Conservation (phyloP, 306 rosid genomes). For the Quercus engelmannii region DNA sequence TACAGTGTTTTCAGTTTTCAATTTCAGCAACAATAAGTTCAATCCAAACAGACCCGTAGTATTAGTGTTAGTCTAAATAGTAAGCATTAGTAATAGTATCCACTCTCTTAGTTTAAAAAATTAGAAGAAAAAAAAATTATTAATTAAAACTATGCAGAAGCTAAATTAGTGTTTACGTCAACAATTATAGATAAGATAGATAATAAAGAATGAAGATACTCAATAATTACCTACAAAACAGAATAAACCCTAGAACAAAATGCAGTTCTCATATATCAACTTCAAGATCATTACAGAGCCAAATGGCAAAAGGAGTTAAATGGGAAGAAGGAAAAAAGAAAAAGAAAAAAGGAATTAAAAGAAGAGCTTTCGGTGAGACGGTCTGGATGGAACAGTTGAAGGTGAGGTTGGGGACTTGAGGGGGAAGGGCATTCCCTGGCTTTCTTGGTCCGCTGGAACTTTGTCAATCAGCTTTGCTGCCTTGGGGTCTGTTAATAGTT, state of each 20-base stretch:
- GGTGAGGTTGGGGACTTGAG: slow-evolving; percentile 40
- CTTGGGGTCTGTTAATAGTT: slow-evolving; percentile 78
- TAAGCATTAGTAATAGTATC: too few relatives aligned
- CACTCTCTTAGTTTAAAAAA: too few relatives aligned
- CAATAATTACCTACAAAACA: background rate
- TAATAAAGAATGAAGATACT: background rate
- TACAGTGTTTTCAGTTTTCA: too few relatives aligned
- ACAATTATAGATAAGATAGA: background rate
- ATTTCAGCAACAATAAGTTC: too few relatives aligned
- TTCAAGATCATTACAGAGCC: slow-evolving; percentile 43
- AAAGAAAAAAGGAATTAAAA: slow-evolving; percentile 29
- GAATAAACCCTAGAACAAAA: background rate
- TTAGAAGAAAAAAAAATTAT: too few relatives aligned
- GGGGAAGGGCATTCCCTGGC: slow-evolving; percentile 51
- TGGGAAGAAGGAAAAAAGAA: background rate
- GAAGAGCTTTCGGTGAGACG: slow-evolving; percentile 64
- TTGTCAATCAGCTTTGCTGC: slow-evolving; percentile 67
- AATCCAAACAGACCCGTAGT: too few relatives aligned
- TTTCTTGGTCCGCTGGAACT: slow-evolving; percentile 57
- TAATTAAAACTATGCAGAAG: too few relatives aligned
- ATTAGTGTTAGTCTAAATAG: too few relatives aligned
- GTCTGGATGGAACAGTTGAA: slow-evolving; percentile 50
- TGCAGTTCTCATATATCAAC: slow-evolving; percentile 19
- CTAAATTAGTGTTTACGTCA: too few relatives aligned
- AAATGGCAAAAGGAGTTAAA: slow-evolving; percentile 4